Evolutionary conservation across 2,329 filamentous ascomycete genomes (phyloP).

Genomic region (Magnaporthales sp.): DNA sequence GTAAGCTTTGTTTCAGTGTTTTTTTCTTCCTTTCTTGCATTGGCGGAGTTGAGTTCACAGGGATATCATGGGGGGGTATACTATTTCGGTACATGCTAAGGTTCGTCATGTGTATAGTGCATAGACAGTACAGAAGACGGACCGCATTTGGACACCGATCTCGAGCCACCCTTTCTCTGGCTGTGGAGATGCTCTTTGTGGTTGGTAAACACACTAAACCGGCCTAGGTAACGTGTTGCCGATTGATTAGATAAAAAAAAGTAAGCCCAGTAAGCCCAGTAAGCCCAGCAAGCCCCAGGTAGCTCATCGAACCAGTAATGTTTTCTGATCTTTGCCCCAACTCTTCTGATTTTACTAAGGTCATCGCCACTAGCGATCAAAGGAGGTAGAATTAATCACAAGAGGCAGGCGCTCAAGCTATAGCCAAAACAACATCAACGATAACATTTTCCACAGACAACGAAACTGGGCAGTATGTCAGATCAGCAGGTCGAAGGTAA

Average conservation of each 20-base stretch:
- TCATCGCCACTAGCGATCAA: background rate
- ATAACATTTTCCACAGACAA: background rate
- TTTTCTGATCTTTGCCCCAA: background rate
- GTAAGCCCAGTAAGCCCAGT: too few species aligned
- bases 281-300: too few species aligned
- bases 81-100: background rate
- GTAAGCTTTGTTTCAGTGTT: background rate
- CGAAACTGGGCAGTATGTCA: background rate
- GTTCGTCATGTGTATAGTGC: background rate
- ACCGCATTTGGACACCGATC: background rate
- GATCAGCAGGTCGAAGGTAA: constrained; percentile 1
- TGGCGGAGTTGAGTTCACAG: background rate
- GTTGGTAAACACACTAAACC: background rate
- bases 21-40: background rate
- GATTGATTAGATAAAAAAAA: background rate
- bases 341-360: background rate
- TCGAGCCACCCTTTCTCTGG: background rate
- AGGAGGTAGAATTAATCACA: background rate
- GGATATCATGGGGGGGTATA: too few species aligned
- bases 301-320: background rate
- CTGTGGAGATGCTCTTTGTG: background rate
- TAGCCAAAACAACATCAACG: background rate
- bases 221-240: background rate
- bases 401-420: too few species aligned
- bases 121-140: background rate